Evolutionary conservation across 345 rosid species (phyloP).

Genomic region (Aquilaria malaccensis): DNA sequence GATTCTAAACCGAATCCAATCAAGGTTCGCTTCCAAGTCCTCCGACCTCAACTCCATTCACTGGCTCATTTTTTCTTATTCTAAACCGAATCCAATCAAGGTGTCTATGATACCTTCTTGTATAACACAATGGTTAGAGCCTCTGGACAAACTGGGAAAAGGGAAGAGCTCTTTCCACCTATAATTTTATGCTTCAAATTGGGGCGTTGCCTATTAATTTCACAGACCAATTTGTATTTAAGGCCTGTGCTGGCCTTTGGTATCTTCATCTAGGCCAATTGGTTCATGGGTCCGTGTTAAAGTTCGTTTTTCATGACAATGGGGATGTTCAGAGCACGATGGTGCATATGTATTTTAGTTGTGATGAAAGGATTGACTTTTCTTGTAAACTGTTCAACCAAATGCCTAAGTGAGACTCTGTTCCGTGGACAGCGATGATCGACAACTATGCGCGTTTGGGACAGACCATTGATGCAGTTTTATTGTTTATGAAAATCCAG

Average conservation of each 20-base stretch:
- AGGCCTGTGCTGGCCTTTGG: slow-evolving; percentile 49
- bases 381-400: slow-evolving; percentile 44
- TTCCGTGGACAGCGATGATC: slow-evolving; percentile 55
- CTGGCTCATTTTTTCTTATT: slow-evolving; percentile 37
- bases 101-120: slow-evolving; percentile 41
- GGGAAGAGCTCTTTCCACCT: slow-evolving; percentile 25
- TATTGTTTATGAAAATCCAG: slow-evolving; percentile 45
- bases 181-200: slow-evolving; percentile 25
- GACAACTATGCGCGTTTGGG: slow-evolving; percentile 40
- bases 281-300: slow-evolving; percentile 38
- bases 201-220: slow-evolving; percentile 37
- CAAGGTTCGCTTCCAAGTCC: slow-evolving; percentile 35
- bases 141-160: slow-evolving; percentile 27
- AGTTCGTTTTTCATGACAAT: slow-evolving; percentile 35
- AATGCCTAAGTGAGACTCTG: slow-evolving; percentile 34
- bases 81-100: slow-evolving; percentile 29
- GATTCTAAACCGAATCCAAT: too few relatives aligned
- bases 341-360: slow-evolving; percentile 37
- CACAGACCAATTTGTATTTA: slow-evolving; percentile 41
- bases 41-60: slow-evolving; percentile 29
- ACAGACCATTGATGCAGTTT: slow-evolving; percentile 28
- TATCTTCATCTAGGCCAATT: slow-evolving; percentile 32
- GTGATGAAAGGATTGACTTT: slow-evolving; percentile 23
- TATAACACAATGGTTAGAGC: slow-evolving; percentile 40
- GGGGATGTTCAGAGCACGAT: slow-evolving; percentile 39